These are phyloP conservation scores for Phaeosphaeria sp. DNA, from an alignment of 2,329 filamentous ascomycete species.

Conservation along the genomic window DNA sequence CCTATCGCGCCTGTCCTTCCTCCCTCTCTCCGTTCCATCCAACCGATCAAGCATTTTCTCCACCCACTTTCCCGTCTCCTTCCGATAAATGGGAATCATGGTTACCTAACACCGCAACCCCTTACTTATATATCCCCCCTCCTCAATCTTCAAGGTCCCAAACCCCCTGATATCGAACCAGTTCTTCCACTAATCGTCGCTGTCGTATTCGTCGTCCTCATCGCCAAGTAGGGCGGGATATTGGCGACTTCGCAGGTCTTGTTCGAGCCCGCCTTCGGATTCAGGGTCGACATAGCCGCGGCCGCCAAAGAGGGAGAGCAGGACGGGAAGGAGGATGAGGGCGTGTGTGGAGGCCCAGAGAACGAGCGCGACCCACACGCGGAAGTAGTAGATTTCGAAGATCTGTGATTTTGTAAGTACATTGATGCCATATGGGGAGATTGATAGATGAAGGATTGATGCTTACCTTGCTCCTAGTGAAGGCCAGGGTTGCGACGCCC, in stretches of 20 bases:
- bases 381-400: slow-evolving; percentile 99
- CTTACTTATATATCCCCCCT: not conserved
- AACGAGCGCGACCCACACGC: slow-evolving; percentile 92
- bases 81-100: not conserved
- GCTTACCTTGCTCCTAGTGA: slow-evolving; percentile 80
- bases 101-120: not conserved
- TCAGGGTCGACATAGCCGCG: slow-evolving; percentile 86
- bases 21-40: not conserved
- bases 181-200: slow-evolving; percentile 31
- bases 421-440: no score
- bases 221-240: slow-evolving; percentile 73
- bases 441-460: no score
- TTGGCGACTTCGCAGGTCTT: slow-evolving; percentile 80
- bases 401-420: slow-evolving; percentile 63
- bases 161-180: not conserved
- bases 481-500: slow-evolving; percentile 89
- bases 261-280: slow-evolving; percentile 84
- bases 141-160: not conserved
- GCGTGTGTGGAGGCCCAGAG: slow-evolving; percentile 88
- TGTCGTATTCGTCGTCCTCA: slow-evolving; percentile 77
- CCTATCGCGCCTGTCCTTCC: no score
- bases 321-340: slow-evolving; percentile 88
- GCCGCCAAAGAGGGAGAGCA: slow-evolving; percentile 84
- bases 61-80: not conserved
- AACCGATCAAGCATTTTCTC: not conserved